Conservation (phyloP, 148 eudicot species). For the Fagopyrum homotropicum region DNA sequence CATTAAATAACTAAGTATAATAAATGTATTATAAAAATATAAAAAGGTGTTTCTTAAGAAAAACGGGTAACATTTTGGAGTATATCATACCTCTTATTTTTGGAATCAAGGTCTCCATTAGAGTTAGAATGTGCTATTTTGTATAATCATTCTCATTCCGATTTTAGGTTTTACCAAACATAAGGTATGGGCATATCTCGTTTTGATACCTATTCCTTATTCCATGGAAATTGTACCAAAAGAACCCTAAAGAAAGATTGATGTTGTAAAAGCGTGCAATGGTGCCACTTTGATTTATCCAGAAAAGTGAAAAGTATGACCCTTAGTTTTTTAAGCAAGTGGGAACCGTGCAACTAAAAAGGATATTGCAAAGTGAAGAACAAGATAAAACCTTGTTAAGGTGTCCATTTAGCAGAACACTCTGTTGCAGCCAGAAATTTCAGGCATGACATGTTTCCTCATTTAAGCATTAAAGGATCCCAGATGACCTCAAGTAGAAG, state of each 20-base stretch:
- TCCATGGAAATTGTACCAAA: too few species aligned
- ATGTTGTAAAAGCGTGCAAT: neutral
- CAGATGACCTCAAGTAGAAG: conserved; percentile 9
- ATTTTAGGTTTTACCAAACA: too few species aligned
- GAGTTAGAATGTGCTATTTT: too few species aligned
- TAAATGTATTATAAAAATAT: too few species aligned
- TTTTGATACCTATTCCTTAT: too few species aligned
- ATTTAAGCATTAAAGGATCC: conserved; percentile 1
- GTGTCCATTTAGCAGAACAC: neutral
- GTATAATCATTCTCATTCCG: too few species aligned
- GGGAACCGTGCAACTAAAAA: neutral
- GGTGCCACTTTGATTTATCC: neutral
- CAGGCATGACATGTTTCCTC: neutral
- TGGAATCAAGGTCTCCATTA: too few species aligned
- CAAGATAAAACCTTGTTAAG: conserved; percentile 8
- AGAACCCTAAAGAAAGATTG: neutral
- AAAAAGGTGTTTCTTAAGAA: too few species aligned
- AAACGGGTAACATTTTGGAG: too few species aligned
- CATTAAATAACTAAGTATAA: too few species aligned
- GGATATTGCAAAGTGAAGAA: neutral
- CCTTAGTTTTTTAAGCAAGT: neutral
- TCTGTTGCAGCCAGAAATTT: neutral
- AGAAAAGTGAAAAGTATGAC: neutral
- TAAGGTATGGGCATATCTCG: too few species aligned
- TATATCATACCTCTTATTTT: too few species aligned